Percentiles rank a stretch among this genome's conserved stretches.
Evolutionary conservation across 2,329 filamentous ascomycete genomes (phyloP).

Genomic region (Arthroderma sp.): DNA sequence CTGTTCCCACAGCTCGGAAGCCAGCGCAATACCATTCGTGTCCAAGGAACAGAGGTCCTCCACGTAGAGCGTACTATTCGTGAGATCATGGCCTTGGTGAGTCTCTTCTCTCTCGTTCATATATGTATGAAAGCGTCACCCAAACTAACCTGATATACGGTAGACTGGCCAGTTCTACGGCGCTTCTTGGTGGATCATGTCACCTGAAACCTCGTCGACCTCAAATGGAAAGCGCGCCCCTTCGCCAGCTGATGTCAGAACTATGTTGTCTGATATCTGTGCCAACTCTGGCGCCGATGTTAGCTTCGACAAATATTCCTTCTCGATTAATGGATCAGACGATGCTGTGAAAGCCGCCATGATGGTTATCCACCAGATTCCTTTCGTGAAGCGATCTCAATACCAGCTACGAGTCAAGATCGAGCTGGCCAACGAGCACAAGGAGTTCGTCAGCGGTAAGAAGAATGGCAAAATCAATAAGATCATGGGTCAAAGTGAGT

Average conservation of each 20-base stretch:
- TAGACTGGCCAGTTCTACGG: conserved; percentile 95
- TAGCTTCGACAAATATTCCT: conserved; percentile 85
- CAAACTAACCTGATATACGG: too few species aligned
- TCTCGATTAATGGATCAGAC: conserved; percentile 88
- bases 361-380: conserved; percentile 81
- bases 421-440: conserved; percentile 96
- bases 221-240: conserved; percentile 45
- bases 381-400: conserved; percentile 72
- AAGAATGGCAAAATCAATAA: conserved; percentile 99
- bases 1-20: conserved; percentile 80
- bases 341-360: conserved; percentile 94
- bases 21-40: conserved; percentile 69
- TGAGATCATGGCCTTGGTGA: conserved; percentile 86
- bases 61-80: conserved; percentile 90
- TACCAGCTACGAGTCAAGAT: conserved; percentile 97
- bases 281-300: conserved; percentile 92
- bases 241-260: conserved; percentile 57
- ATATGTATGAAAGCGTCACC: not conserved
- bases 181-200: conserved; percentile 87
- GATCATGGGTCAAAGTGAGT: conserved; percentile 91
- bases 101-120: conserved; percentile 19
- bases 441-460: conserved; percentile 98
- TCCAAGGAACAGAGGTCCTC: conserved; percentile 85
- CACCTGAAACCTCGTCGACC: conserved; percentile 44
- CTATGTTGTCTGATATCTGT: conserved; percentile 92